These are phyloP conservation scores for Pelagophyceae sp. DNA, from an alignment of 352 stramenopile genomes.

Conservation along the genomic window DNA sequence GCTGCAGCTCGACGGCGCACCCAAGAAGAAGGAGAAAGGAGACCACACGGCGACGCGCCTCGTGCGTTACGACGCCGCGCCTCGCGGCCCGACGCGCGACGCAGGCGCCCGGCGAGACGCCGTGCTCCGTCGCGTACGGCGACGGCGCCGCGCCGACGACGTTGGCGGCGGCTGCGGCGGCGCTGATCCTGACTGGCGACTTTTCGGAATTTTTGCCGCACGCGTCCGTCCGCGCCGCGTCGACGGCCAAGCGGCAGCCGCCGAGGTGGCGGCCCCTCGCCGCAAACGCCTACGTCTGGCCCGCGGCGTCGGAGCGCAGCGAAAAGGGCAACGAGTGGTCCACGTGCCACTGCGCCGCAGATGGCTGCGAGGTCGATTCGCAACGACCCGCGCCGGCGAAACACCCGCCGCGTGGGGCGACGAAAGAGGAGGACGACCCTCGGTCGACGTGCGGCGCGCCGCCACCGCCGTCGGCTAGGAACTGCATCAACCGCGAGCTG, in stretches of 20 bases:
- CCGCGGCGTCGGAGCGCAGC: neutral
- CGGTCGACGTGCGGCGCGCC: no score
- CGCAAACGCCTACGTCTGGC: constrained; percentile 7
- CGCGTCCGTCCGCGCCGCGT: neutral
- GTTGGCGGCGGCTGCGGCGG: neutral
- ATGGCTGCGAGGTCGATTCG: neutral
- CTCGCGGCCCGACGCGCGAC: neutral
- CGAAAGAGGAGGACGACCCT: no score
- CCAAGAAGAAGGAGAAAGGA: neutral
- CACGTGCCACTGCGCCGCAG: neutral
- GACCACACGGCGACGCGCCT: neutral
- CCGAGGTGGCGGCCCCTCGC: neutral
- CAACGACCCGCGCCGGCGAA: no score
- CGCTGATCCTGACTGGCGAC: neutral
- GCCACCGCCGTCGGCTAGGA: neutral
- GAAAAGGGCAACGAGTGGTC: neutral
- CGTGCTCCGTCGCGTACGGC: neutral
- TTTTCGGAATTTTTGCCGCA: neutral
- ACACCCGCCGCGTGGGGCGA: no score
- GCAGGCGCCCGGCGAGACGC: neutral
- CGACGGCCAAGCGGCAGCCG: neutral
- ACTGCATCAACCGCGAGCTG: constrained; percentile 15
- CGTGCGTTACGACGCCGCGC: neutral
- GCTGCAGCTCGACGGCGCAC: neutral
- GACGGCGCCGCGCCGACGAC: neutral